phyloP scores from a whole-genome alignment of 768 basidiomycete genomes.

The Pulveroboletus sp. region DNA sequence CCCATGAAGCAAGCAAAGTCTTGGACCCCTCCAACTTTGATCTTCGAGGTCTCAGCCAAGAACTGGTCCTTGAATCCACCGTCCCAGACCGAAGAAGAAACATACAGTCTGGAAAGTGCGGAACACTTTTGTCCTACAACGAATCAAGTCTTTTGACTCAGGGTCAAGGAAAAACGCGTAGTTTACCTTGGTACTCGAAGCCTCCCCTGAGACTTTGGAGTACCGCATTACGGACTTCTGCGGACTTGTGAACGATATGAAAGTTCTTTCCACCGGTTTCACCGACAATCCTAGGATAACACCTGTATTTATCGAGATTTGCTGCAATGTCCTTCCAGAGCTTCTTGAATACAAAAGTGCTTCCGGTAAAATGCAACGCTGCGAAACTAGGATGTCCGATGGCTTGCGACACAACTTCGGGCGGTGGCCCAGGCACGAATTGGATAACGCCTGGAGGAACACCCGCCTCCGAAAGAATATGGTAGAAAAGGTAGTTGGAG shows the following conservation, averaged over 20 bases:
- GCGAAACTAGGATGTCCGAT: constrained; percentile 78
- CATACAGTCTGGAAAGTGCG: constrained; percentile 87
- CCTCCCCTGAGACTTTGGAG: constrained; percentile 81
- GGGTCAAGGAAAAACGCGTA: background rate
- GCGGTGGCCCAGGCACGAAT: constrained; percentile 87
- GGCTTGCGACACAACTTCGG: constrained; percentile 79
- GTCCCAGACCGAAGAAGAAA: constrained; percentile 82
- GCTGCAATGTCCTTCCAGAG: constrained; percentile 93
- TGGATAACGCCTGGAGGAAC: constrained; percentile 94
- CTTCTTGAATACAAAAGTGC: constrained; percentile 89
- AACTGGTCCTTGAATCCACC: constrained; percentile 81
- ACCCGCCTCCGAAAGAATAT: constrained; percentile 91
- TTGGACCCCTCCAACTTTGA: constrained; percentile 73
- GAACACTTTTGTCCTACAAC: constrained; percentile 89
- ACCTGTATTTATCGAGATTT: constrained; percentile 82
- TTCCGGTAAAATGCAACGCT: constrained; percentile 94
- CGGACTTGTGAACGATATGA: constrained; percentile 85
- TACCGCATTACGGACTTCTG: constrained; percentile 87
- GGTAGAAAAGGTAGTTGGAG: constrained; percentile 88
- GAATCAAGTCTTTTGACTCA: background rate
- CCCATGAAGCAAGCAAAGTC: constrained; percentile 90
- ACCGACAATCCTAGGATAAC: constrained; percentile 93
- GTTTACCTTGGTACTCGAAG: constrained; percentile 90
- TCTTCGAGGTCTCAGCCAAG: constrained; percentile 70
- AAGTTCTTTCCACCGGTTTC: constrained; percentile 99